These are phyloP conservation scores for Vicia faba DNA, from an alignment of 306 rosid species.

Conservation along the genomic window DNA sequence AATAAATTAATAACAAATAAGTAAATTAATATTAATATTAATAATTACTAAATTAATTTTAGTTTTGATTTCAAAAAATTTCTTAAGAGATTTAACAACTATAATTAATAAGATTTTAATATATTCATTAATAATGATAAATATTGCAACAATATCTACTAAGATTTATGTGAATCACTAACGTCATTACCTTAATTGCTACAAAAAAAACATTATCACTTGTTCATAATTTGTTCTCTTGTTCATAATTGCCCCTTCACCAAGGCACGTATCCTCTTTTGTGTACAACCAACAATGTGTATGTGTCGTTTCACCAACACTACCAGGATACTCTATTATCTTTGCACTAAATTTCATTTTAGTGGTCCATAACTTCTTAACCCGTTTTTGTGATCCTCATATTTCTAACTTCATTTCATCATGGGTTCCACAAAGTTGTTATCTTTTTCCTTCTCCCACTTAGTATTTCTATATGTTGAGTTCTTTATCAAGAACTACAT, in stretches of 20 bases:
- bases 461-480: slow-evolving; percentile 12
- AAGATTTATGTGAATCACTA: not conserved
- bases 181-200: not conserved
- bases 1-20: too few species aligned
- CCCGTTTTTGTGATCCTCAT: slow-evolving; percentile 3
- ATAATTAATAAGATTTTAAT: too few species aligned
- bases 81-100: too few species aligned
- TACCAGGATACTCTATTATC: not conserved
- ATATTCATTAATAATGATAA: too few species aligned
- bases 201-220: not conserved
- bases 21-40: too few species aligned
- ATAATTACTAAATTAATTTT: too few species aligned
- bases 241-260: not conserved
- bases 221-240: not conserved
- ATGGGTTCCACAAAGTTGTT: slow-evolving; percentile 49
- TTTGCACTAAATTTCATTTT: slow-evolving; percentile 24
- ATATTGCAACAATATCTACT: not conserved
- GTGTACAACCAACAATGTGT: not conserved
- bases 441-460: slow-evolving; percentile 6
- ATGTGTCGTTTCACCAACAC: slow-evolving; percentile 4
- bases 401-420: not conserved
- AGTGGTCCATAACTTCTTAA: slow-evolving; percentile 30
- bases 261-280: not conserved
- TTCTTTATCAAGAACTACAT: not conserved
- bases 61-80: too few species aligned